These are phyloP conservation scores for Puccinia triticina DNA, from an alignment of 1,284 basidiomycete genomes.

Conservation along the genomic window DNA sequence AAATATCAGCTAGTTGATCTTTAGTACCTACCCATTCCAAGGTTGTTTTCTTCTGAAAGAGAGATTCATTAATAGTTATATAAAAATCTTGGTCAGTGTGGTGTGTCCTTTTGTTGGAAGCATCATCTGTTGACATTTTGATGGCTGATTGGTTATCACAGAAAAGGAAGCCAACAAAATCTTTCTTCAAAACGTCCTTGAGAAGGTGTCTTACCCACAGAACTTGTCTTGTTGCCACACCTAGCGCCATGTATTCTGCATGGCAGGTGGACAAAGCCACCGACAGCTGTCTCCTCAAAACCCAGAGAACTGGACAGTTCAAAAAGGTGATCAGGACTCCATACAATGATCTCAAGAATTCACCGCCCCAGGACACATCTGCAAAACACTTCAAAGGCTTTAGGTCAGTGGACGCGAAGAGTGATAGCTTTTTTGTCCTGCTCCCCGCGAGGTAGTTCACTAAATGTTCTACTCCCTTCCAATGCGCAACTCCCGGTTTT, in stretches of 20 bases:
- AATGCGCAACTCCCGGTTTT: not conserved
- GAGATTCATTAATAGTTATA: not conserved
- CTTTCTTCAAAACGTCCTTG: too few relatives aligned
- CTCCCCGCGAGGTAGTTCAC: not conserved
- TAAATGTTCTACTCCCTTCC: not conserved
- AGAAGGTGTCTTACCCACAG: too few relatives aligned
- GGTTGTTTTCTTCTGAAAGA: not conserved
- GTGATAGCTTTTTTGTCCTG: not conserved
- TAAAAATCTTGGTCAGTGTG: not conserved
- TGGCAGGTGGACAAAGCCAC: slow-evolving; percentile 12
- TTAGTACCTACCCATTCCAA: not conserved
- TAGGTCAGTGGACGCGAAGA: not conserved
- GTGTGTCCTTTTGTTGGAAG: not conserved
- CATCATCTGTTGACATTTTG: too few relatives aligned
- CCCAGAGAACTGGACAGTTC: not conserved
- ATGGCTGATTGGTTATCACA: too few relatives aligned
- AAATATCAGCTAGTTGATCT: slow-evolving; percentile 12
- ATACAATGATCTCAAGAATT: not conserved
- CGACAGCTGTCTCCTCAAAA: not conserved
- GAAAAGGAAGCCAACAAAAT: too few relatives aligned
- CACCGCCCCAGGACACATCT: slow-evolving; percentile 5
- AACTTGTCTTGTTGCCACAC: too few relatives aligned
- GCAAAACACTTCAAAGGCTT: not conserved
- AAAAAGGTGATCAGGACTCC: not conserved
- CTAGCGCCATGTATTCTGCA: not conserved